Base-by-base conservation (phyloP, 768 basidiomycete species). In the Suillus subaureus region DNA sequence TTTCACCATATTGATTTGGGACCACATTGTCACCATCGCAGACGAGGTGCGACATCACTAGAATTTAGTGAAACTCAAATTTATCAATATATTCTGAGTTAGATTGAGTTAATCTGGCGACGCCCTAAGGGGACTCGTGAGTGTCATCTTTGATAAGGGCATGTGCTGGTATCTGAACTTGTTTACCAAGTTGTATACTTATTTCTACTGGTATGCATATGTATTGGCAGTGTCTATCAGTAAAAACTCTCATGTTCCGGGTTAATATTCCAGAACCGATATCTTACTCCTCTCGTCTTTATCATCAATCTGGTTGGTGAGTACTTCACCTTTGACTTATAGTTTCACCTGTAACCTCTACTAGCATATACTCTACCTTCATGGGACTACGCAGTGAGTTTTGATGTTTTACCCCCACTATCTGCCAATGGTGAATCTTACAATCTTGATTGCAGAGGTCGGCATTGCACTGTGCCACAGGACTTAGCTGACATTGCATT, bases 281-380 rank as follows among this genome's bases (percentile, higher is more conserved):
- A 90, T 69, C 74, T 89, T 23, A 88, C 85, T 0, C 88, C 88
- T 0, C 74, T 89, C 3, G 86, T 85, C 1, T 89, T 90, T 70
- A 82, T 88, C 21, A 72, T 89, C 54, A 88, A 89, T 65, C 70
- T 88, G 0, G 68, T 74, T 11, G 85, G 72, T 73, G 60, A 70
- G 73, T 6, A 40, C 28, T 18, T 18, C 16, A 21, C 21, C 11
- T 40, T 40, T 40, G 39, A 28, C 6, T 60, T 60, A 28, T 18
- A 12, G 26, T 28, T 28, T 60, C 26, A 28, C 16, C 26, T 3
- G 6, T 28, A 11, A 60, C 23, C 39, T 60, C 39, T 28, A 16
- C 18, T 35, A 73, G 72, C 72, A 33, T 72, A 42, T 58, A 67
- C 16, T 23, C 69, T 73, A 45, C 39, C 64, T 6, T 13, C 21